phyloP scores from a whole-genome alignment of 1,284 basidiomycete genomes.

The Ustilago tritici region DNA sequence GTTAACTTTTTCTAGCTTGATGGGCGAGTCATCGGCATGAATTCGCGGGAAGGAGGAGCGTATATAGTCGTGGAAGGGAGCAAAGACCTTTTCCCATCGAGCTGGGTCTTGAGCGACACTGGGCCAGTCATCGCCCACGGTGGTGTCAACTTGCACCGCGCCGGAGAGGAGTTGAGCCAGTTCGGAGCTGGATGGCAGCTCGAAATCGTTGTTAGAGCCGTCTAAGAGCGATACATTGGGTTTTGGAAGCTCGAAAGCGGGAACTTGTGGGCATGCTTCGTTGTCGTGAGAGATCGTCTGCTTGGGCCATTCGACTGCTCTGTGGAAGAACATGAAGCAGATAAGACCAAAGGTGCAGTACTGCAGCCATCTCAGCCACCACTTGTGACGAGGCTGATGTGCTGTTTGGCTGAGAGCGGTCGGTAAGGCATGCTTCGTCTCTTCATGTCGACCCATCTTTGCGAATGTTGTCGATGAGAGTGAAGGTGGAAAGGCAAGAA shows the following conservation, averaged over 20 bases:
- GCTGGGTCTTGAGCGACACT: constrained; percentile 44
- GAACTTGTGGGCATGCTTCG: constrained; percentile 37
- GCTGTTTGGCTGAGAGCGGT: not conserved
- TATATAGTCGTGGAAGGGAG: constrained; percentile 51
- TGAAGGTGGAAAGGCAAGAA: constrained; percentile 2
- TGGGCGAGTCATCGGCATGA: constrained; percentile 34
- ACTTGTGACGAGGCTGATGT: not conserved
- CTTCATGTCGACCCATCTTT: constrained; percentile 14
- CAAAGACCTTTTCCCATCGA: constrained; percentile 49
- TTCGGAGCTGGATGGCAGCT: constrained; percentile 25
- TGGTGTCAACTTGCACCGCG: constrained; percentile 56
- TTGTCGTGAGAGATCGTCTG: not conserved
- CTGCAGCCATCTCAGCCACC: constrained; percentile 2
- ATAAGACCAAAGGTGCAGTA: constrained; percentile 9
- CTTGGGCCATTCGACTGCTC: not conserved
- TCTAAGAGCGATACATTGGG: not conserved
- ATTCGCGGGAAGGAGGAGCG: constrained; percentile 35
- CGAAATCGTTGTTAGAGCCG: constrained; percentile 2
- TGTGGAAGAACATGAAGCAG: constrained; percentile 8
- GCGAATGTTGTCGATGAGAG: not conserved
- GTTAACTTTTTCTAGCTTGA: constrained; percentile 72
- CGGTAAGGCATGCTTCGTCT: constrained; percentile 13
- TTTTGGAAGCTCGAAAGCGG: constrained; percentile 24
- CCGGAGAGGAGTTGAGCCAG: constrained; percentile 45
- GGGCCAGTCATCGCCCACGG: constrained; percentile 54